Percentiles rank a stretch among this genome's conserved stretches.
Evolutionary conservation across 208 protist genomes (phyloP).

Genomic region (Trypanosoma boissoni): DNA sequence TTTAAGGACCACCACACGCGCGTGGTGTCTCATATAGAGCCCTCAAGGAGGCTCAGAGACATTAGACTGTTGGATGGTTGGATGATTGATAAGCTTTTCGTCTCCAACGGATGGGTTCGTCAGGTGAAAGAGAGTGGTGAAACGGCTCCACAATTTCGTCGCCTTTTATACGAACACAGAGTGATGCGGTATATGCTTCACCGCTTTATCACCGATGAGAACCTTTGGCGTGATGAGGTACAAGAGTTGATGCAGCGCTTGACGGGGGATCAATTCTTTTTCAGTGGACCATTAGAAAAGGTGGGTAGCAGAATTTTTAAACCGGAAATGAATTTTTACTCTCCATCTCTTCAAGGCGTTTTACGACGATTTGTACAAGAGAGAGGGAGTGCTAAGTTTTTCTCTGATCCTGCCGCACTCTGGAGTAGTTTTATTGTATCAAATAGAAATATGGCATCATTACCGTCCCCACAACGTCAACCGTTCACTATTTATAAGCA

Average conservation of each 20-base stretch:
- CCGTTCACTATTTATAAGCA: slow-evolving; percentile 73
- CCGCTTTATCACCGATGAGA: slow-evolving; percentile 24
- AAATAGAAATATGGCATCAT: slow-evolving; percentile 22
- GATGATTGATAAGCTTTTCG: slow-evolving; percentile 34
- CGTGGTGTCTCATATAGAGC: slow-evolving; percentile 33
- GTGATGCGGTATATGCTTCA: slow-evolving; percentile 21
- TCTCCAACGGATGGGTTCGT: slow-evolving; percentile 36
- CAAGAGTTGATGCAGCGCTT: slow-evolving; percentile 8
- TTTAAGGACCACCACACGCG: slow-evolving; percentile 36
- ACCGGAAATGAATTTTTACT: too few species aligned
- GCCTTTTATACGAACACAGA: slow-evolving; percentile 22
- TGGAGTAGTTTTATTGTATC: slow-evolving; percentile 40
- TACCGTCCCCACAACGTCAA: slow-evolving; percentile 47
- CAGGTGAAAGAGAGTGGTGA: slow-evolving; percentile 26
- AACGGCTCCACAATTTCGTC: slow-evolving; percentile 16
- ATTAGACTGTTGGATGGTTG: slow-evolving; percentile 44
- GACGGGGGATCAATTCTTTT: background rate
- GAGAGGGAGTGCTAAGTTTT: background rate
- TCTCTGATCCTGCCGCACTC: slow-evolving; percentile 7
- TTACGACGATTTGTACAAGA: too few species aligned
- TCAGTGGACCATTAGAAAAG: background rate
- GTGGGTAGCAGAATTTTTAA: too few species aligned
- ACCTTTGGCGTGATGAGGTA: slow-evolving; percentile 23
- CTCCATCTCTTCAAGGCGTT: too few species aligned
- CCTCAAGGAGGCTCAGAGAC: slow-evolving; percentile 28